These are phyloP conservation scores for Plasmodium ovale DNA, from an alignment of 169 alveolate species.

Conservation along the genomic window DNA sequence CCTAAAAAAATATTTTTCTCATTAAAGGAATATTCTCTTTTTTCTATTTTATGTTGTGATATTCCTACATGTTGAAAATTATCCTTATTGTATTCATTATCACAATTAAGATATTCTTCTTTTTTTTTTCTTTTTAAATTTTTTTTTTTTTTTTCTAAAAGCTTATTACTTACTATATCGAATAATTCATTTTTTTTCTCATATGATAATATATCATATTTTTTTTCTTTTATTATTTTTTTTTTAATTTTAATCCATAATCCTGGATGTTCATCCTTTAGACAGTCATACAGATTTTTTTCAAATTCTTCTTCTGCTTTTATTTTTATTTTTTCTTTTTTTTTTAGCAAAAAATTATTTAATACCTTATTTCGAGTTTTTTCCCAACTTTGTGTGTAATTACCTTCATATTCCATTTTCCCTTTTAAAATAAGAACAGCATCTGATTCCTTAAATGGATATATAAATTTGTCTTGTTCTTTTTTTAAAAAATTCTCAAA, in stretches of 20 bases:
- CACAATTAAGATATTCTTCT: neutral
- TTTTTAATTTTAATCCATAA: slow-evolving; percentile 55
- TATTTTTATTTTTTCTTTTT: slow-evolving; percentile 17
- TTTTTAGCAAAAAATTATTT: slow-evolving; percentile 32
- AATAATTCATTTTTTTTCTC: slow-evolving; percentile 32
- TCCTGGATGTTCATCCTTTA: slow-evolving; percentile 16
- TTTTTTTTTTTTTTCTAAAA: slow-evolving; percentile 6
- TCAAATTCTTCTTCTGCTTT: slow-evolving; percentile 28
- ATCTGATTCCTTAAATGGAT: slow-evolving; percentile 27
- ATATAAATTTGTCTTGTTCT: slow-evolving; percentile 5
- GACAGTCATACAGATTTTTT: neutral
- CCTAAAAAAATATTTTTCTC: slow-evolving; percentile 26
- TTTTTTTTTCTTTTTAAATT: neutral
- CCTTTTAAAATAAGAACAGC: slow-evolving; percentile 20
- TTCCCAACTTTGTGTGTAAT: slow-evolving; percentile 17
- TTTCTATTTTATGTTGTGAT: neutral
- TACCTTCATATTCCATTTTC: slow-evolving; percentile 38
- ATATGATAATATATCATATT: slow-evolving; percentile 47
- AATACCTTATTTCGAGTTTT: slow-evolving; percentile 35
- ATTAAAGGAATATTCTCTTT: neutral
- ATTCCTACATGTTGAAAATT: neutral
- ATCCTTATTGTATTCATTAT: neutral
- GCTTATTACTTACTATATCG: slow-evolving; percentile 27
- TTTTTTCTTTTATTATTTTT: slow-evolving; percentile 18
- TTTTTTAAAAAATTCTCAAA: slow-evolving; percentile 21